A percentile compares a stretch with the other conserved stretches of the same genome.
These are phyloP conservation scores for Botrytis cinerea DNA, from an alignment of 2,329 filamentous ascomycete genomes.

Conservation along the genomic window DNA sequence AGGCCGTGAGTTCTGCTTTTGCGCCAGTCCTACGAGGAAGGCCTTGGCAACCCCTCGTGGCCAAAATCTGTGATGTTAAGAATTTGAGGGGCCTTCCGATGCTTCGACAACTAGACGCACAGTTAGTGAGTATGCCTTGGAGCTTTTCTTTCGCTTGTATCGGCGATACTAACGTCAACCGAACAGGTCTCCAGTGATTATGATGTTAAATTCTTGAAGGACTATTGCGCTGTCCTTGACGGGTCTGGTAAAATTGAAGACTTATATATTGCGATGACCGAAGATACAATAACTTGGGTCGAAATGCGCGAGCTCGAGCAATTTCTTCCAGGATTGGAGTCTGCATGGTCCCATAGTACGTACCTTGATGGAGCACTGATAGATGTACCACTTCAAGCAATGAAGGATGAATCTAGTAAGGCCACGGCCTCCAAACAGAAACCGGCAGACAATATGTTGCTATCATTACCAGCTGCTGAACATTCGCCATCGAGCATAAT, in stretches of 20 bases:
- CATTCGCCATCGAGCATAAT: conserved; percentile 29
- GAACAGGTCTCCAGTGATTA: conserved; percentile 40
- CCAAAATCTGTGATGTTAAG: conserved; percentile 58
- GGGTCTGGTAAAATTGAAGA: conserved; percentile 58
- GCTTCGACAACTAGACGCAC: conserved; percentile 54
- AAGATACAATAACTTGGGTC: conserved; percentile 56
- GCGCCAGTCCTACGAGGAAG: conserved; percentile 51
- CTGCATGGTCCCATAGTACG: conserved; percentile 55
- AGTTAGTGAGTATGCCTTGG: conserved; percentile 42
- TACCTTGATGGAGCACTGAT: conserved; percentile 49
- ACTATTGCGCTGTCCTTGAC: conserved; percentile 58
- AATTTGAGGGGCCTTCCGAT: conserved; percentile 58
- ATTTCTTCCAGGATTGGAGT: conserved; percentile 55
- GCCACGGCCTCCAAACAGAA: conserved; percentile 24
- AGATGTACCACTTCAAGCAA: not conserved
- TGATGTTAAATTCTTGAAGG: conserved; percentile 53
- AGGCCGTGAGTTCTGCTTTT: conserved; percentile 54
- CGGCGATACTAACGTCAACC: not conserved
- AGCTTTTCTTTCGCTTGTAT: not conserved
- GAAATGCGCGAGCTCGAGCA: conserved; percentile 50
- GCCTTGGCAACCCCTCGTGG: conserved; percentile 60
- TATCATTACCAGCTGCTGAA: conserved; percentile 27
- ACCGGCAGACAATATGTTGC: conserved; percentile 50
- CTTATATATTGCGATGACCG: conserved; percentile 59
- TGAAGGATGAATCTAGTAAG: not conserved